Evolutionary conservation across 305 asterid genomes (phyloP).

Genomic region (Fraxinus nigra): DNA sequence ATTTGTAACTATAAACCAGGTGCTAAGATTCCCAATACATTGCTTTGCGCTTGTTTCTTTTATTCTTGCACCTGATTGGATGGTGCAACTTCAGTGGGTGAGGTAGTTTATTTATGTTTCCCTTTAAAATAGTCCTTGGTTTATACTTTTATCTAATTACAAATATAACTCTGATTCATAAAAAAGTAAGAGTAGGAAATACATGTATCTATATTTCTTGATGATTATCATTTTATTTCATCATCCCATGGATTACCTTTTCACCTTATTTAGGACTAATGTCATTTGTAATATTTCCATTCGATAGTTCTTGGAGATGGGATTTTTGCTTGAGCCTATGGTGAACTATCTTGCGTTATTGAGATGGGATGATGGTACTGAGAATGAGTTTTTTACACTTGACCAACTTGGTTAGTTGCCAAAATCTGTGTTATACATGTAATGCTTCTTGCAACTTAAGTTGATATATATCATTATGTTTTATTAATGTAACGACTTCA

Average conservation of each 20-base stretch:
- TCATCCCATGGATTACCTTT: constrained; percentile 17
- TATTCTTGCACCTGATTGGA: no score
- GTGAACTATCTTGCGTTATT: constrained; percentile 83
- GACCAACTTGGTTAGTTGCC: constrained; percentile 70
- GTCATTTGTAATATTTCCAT: constrained; percentile 15
- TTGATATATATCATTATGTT: constrained; percentile 16
- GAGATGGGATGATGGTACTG: constrained; percentile 98
- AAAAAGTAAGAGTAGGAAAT: no score
- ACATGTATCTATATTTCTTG: no score
- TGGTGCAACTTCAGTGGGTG: no score
- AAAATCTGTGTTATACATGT: background rate
- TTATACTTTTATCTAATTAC: no score
- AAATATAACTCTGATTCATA: no score
- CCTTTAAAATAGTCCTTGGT: no score
- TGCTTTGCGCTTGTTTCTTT: constrained; percentile 88
- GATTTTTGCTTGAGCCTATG: constrained; percentile 77
- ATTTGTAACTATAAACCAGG: constrained; percentile 43
- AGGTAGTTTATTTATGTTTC: no score
- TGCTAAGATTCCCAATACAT: constrained; percentile 82
- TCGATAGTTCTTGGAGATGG: constrained; percentile 86
- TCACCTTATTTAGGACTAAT: constrained; percentile 15
- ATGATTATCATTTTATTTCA: background rate
- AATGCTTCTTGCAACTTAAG: constrained; percentile 19
- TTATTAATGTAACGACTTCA: background rate
- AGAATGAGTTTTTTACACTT: constrained; percentile 80